A percentile compares a stretch with the other conserved stretches of the same genome.
These are phyloP conservation scores for Pythium coloratum DNA, from an alignment of 352 stramenopile species.

Conservation along the genomic window DNA sequence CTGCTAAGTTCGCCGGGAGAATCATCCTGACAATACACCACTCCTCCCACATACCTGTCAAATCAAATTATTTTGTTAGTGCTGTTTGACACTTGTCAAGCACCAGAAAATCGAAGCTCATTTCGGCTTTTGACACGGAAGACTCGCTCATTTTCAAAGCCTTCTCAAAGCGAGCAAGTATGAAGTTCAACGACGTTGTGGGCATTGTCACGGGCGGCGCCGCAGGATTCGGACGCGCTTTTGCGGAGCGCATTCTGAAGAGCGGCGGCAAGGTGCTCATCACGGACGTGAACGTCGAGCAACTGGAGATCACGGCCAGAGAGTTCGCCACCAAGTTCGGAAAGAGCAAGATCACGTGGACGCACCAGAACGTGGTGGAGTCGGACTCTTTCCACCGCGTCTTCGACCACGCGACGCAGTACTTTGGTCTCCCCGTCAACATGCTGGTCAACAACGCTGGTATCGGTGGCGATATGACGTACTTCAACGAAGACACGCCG, in stretches of 20 bases:
- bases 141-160: not conserved
- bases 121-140: conserved; percentile 11
- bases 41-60: too few species aligned
- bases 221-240: conserved; percentile 61
- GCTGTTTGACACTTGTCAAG: not conserved
- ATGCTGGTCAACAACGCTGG: conserved; percentile 82
- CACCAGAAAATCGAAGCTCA: conserved; percentile 13
- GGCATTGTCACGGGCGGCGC: conserved; percentile 75
- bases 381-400: conserved; percentile 55
- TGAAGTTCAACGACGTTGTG: conserved; percentile 61
- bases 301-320: conserved; percentile 56
- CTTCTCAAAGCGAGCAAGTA: conserved; percentile 16
- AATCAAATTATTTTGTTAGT: too few species aligned
- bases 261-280: conserved; percentile 69
- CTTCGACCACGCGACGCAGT: conserved; percentile 62
- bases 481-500: conserved; percentile 40
- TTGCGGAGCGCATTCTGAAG: conserved; percentile 53
- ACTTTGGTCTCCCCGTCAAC: conserved; percentile 65
- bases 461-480: conserved; percentile 60
- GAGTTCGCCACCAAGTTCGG: conserved; percentile 54
- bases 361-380: conserved; percentile 72
- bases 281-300: conserved; percentile 70
- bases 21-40: not conserved
- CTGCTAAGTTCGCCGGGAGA: not conserved
- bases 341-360: conserved; percentile 54